These are phyloP conservation scores for Pisolithus marmoratus DNA, from an alignment of 768 basidiomycete genomes.

Conservation along the genomic window DNA sequence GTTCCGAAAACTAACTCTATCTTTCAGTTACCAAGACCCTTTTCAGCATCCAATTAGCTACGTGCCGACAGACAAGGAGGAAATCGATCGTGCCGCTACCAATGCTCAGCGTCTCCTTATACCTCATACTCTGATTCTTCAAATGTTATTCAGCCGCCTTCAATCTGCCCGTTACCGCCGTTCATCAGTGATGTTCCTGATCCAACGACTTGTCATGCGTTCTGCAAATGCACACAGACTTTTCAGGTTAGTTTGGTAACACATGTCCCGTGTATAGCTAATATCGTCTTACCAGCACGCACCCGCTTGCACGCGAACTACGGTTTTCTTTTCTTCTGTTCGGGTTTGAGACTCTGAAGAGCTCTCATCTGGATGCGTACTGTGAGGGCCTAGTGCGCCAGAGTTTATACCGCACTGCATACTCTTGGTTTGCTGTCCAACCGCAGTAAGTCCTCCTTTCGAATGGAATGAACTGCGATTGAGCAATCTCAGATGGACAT, in stretches of 20 bases:
- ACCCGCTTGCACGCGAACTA: constrained; percentile 85
- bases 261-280: not conserved
- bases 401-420: constrained; percentile 71
- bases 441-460: constrained; percentile 64
- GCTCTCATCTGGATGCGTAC: constrained; percentile 77
- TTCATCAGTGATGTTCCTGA: constrained; percentile 77
- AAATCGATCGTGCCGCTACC: constrained; percentile 65
- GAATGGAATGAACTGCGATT: not conserved
- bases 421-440: constrained; percentile 90
- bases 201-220: constrained; percentile 80
- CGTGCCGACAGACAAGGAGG: constrained; percentile 82
- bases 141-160: constrained; percentile 86
- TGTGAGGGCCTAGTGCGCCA: constrained; percentile 76
- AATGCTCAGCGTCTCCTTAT: constrained; percentile 71
- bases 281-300: constrained; percentile 52
- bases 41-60: constrained; percentile 84
- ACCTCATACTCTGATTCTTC: constrained; percentile 79
- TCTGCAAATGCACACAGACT: constrained; percentile 62
- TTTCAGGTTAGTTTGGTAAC: constrained; percentile 56
- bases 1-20: constrained; percentile 5
- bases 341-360: constrained; percentile 87
- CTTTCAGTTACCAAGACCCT: constrained; percentile 76
- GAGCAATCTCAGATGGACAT: constrained; percentile 71
- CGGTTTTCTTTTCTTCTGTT: constrained; percentile 89
- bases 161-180: constrained; percentile 90